Conservation (phyloP, 2,329 filamentous ascomycete species). For the Epichloe uncinata region DNA sequence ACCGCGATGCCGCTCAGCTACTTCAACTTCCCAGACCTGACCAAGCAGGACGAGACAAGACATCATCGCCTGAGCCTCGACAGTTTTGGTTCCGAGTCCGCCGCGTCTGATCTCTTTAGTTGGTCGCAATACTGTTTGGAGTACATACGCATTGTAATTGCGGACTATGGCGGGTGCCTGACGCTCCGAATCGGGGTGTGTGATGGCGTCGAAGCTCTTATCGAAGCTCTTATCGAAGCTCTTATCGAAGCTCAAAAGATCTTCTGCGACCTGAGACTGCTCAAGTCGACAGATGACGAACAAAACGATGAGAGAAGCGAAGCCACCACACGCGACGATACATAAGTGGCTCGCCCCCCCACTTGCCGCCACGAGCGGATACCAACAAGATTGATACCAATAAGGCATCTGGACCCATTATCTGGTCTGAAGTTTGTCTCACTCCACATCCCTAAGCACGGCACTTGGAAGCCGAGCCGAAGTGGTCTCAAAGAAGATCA, state of each 20-base stretch:
- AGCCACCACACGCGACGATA: neutral
- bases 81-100: too few relatives aligned
- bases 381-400: neutral
- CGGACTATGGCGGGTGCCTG: neutral
- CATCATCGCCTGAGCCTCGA: too few relatives aligned
- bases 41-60: too few relatives aligned
- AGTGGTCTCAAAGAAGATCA: neutral
- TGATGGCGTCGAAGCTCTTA: neutral
- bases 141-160: neutral
- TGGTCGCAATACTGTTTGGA: too few relatives aligned
- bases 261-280: neutral
- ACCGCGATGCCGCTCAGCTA: too few relatives aligned
- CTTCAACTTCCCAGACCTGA: too few relatives aligned
- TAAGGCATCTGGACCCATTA: neutral
- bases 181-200: too few relatives aligned
- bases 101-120: too few relatives aligned
- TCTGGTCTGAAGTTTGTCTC: neutral
- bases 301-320: neutral
- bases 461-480: conserved; percentile 1
- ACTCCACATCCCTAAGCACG: neutral
- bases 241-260: neutral
- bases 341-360: neutral
- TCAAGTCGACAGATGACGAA: neutral
- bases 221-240: too few relatives aligned
- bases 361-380: neutral